Conservation (phyloP, 2,329 filamentous ascomycete species). For the Verticillium tricorpus region DNA sequence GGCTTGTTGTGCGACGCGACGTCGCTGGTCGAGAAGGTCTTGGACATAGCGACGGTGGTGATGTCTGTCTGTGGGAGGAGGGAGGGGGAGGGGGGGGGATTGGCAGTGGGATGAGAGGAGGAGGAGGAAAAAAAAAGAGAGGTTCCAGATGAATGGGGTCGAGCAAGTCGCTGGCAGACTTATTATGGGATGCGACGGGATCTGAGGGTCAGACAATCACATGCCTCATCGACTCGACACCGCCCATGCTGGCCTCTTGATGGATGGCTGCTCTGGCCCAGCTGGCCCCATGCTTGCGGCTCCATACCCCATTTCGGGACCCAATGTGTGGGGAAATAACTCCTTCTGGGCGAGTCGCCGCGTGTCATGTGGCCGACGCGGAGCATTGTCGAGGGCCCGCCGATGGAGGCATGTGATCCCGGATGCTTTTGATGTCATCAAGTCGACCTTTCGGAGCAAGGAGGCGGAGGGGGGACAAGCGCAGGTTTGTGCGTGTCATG, state of each 20-base stretch:
- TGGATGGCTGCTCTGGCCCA: background rate
- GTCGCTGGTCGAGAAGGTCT: slow-evolving; percentile 77
- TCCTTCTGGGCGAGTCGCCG: background rate
- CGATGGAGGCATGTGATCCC: background rate
- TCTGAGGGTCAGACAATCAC: background rate
- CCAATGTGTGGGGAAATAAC: background rate
- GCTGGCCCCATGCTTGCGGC: background rate
- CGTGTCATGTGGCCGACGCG: background rate
- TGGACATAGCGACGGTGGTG: slow-evolving; percentile 62
- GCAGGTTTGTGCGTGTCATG: background rate
- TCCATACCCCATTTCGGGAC: background rate
- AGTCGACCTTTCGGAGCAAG: no score
- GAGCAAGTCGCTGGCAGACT: background rate
- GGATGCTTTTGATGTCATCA: slow-evolving; percentile 1
- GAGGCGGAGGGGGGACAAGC: background rate
- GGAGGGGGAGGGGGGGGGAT: slow-evolving; percentile 3
- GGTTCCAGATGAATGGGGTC: background rate
- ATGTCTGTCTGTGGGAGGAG: slow-evolving; percentile 1
- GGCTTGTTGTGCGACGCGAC: slow-evolving; percentile 90
- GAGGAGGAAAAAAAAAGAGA: background rate
- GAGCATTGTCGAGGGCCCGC: background rate
- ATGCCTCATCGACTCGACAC: background rate
- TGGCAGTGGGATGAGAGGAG: background rate
- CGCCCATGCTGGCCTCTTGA: background rate
- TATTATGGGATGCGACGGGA: background rate